Evolutionary conservation across 1,284 basidiomycete genomes (phyloP), one percentile per base, ranked within the genome.

Genomic region (Meripilus lineatus): DNA sequence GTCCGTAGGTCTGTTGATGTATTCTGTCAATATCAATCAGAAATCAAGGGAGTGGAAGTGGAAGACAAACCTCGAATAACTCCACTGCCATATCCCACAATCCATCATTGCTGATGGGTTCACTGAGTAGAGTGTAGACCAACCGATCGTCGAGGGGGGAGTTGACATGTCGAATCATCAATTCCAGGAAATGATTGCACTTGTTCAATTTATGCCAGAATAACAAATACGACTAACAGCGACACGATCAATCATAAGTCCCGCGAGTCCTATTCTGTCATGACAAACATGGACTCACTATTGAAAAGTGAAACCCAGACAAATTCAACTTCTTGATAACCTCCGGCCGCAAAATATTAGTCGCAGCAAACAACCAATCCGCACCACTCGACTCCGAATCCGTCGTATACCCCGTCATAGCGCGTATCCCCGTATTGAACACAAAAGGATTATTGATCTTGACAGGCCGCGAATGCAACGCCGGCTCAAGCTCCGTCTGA

Each of bases 141-240:
- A 94, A 73, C 2, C 94, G 80, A 56, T 89, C 82, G 46, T 96
- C 90, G 37, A 95, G 67, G 0, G 88, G 83, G 45, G 84, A 75
- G 53, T 92, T 83, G 0, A 81, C 81, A 37, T 90, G 77, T 65
- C 95, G 75, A 53, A 98, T 89, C 45, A 86, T 80, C 38, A 84
- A 70, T 68, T 98, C 94, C 18, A 98, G 81, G 65, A 89, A 96
- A 68, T 89, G 94, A 71, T 98, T 97, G 43, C 85, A 76, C 67
- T 96, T 96, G 72, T 96, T 93, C 40, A 96, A 75, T 68, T 94
- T 94, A 67, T 95, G 92, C 72, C 85, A 94, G 74, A 95, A 93
- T 75, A 90, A 93, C 15, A 93, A 72, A 66, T 95, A 95, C 4
- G 81, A 80, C 84, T 89, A 58, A 41, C 44, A 30, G 43, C 32